Base-by-base conservation (phyloP, 164 flowering plant genomes). In the Liquidambar formosana region DNA sequence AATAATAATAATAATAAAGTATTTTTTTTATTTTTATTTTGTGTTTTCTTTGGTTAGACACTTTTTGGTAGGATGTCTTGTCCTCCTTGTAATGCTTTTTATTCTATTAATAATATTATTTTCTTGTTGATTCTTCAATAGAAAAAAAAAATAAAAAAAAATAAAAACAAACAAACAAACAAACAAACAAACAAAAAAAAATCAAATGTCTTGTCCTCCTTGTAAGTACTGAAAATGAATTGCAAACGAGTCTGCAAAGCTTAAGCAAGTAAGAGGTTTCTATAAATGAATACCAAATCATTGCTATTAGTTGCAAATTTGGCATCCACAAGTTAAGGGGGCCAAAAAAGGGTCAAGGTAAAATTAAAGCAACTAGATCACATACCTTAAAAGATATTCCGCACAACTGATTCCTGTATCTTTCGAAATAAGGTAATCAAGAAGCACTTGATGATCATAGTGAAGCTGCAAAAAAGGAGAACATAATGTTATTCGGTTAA, bases 361-460 rank as follows among this genome's bases (percentile, higher is more conserved):
- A 0, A 49, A 64, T 33, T 53, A 45, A 33, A 23, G 46, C 18
- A 57, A 26, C 16, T 23, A 60, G 45, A 57, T 26, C 18, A 25
- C 61, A 73, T 63, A 89, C 99, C 94, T 83, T 76, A 95, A 68
- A 51, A 95, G 84, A 84, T 93, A 93, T 57, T 91, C 89, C 5
- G 85, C 88, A 82, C 89, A 91, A 56, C 65, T 74, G 52, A 76
- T 76, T 75, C 97, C 99, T 5, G 80, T 79, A 61, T 93, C 96
- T 77, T 91, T 91, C 26, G 97, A 93, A 66, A 95, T 93, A 58
- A 95, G 97, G 79, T 91, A 95, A 81, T 95, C 99, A 67, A 95
- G 94, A 79, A 95, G 92, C 69, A 93, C 89, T 60, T 81, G 82
- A 78, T 93, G 93, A 85, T 95, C 98, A 88, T 91, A 93, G 67